phyloP scores from a whole-genome alignment of 1,284 basidiomycete species.

The Puccinia triticina region DNA sequence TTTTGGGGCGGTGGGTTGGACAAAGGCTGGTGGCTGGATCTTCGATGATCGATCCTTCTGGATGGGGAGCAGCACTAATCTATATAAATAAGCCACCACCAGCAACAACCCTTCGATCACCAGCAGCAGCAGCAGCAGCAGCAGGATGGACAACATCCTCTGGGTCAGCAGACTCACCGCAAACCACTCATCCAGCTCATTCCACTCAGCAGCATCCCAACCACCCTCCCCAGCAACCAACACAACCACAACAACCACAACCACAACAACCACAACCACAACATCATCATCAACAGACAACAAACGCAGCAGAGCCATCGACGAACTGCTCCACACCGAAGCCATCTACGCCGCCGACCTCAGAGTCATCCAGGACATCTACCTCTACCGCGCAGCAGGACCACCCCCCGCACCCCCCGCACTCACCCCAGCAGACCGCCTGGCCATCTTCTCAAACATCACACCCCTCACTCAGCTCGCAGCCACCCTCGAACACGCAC shows the following conservation, averaged over 20 bases:
- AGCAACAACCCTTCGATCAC: too few relatives aligned
- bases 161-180: too few relatives aligned
- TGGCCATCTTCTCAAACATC: conserved; percentile 37
- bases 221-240: too few relatives aligned
- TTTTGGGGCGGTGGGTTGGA: too few relatives aligned
- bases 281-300: not conserved
- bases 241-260: not conserved
- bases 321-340: conserved; percentile 39
- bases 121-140: too few relatives aligned
- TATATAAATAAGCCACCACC: too few relatives aligned
- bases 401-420: not conserved
- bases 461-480: conserved; percentile 9
- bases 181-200: too few relatives aligned
- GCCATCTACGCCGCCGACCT: conserved; percentile 29
- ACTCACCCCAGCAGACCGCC: conserved; percentile 5
- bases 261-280: not conserved
- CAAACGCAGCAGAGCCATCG: conserved; percentile 21
- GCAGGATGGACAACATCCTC: too few relatives aligned
- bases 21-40: too few relatives aligned
- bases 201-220: too few relatives aligned
- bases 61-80: too few relatives aligned
- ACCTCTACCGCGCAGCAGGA: conserved; percentile 15
- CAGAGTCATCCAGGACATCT: conserved; percentile 32
- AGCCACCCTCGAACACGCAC: not conserved
- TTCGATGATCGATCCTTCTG: too few relatives aligned